phyloP scores from a whole-genome alignment of 768 basidiomycete species.

The Suillus weaverae region DNA sequence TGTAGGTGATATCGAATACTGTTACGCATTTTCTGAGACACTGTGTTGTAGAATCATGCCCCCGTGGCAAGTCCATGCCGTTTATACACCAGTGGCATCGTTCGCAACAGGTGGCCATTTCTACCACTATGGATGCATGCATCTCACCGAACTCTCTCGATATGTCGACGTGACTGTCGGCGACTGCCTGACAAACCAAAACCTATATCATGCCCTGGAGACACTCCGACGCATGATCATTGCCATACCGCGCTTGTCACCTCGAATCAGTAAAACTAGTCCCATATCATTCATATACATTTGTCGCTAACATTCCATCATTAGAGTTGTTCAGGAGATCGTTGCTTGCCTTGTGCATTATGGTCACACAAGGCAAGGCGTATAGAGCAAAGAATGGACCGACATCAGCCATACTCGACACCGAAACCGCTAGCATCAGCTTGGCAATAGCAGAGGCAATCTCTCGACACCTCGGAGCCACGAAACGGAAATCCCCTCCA shows the following conservation, averaged over 20 bases:
- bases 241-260: not conserved
- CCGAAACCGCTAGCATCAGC: too few species aligned
- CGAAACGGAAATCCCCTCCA: too few species aligned
- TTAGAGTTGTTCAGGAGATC: not conserved
- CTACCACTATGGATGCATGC: constrained; percentile 8
- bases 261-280: not conserved
- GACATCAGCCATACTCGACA: too few species aligned
- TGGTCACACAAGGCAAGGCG: too few species aligned
- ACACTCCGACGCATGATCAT: constrained; percentile 4
- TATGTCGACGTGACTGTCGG: not conserved
- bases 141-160: constrained; percentile 9
- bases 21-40: too few species aligned
- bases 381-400: too few species aligned
- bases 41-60: constrained; percentile 16
- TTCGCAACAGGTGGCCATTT: constrained; percentile 11
- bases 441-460: too few species aligned
- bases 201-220: not conserved
- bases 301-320: too few species aligned
- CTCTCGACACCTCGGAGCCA: too few species aligned
- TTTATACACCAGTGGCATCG: constrained; percentile 8
- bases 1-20: too few species aligned
- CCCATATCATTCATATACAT: too few species aligned
- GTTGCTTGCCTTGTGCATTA: not conserved
- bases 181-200: constrained; percentile 4
- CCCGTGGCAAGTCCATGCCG: not conserved